Base-by-base conservation (phyloP, 2,329 filamentous ascomycete species). In the Fusarium mundagurra region DNA sequence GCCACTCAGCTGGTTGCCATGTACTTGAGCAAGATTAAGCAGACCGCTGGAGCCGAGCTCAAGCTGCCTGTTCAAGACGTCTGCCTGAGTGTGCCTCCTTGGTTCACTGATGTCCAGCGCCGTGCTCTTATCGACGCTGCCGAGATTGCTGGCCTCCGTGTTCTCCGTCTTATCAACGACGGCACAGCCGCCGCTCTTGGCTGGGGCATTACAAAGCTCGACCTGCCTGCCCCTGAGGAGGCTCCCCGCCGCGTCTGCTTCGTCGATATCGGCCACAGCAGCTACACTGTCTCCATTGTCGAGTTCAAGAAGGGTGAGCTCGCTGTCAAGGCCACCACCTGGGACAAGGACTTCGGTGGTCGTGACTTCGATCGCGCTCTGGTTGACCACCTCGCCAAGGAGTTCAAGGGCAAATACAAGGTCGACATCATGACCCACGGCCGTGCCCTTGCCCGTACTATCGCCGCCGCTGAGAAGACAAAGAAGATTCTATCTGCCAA, bases 401-500 rank as follows among this genome's bases (percentile, higher is more conserved):
- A 98, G 85, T 99, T 98, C 90, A 94, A 96, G 87, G 94, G 94
- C 85, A 98, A 97, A 85, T 97, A 94, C 91, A 98, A 97, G 90
- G 93, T 98, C 78, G 95, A 98, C 83, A 96, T 99, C 86, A 91
- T 92, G 84, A 92, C 91, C 77, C 96, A 98, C 86, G 90, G 92
- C 76, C 98, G 98, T 87, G 96, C 96, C 67, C 90, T 92, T 84
- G 91, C 95, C 77, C 94, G 96, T 83, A 94, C 97, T 78, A 89
- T 93, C 47, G 92, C 94, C 71, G 95, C 94, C 65, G 95, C 95
- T 63, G 96, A 99, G 89, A 98, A 98, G 90, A 87, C 97, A 82
- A 99, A 99, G 92, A 98, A 98, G 91, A 92, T 98, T 64, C 88
- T 99, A 64, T 98, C 96, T 41, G 96, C 96, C 82, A 98, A 98